A percentile compares a stretch with the other conserved stretches of the same genome.
These are phyloP conservation scores for Verticillium tricorpus DNA, from an alignment of 2,329 filamentous ascomycete species.

Conservation along the genomic window DNA sequence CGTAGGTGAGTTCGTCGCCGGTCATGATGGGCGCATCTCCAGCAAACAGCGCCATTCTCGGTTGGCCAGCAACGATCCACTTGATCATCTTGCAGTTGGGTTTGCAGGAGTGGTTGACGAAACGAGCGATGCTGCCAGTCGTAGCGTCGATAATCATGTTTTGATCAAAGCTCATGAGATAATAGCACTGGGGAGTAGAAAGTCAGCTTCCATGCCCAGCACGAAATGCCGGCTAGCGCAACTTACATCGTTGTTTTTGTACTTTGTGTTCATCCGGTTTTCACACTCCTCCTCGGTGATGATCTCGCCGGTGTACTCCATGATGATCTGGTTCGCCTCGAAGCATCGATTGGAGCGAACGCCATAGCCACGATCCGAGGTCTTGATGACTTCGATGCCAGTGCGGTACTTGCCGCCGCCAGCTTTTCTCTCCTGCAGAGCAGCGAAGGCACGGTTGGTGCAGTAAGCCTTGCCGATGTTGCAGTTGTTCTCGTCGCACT, in stretches of 20 bases:
- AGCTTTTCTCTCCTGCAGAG: slow-evolving; percentile 69
- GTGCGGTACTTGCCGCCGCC: slow-evolving; percentile 82
- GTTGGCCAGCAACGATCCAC: slow-evolving; percentile 90
- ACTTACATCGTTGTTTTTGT: slow-evolving; percentile 86
- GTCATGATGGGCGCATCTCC: slow-evolving; percentile 87
- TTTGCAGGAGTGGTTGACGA: slow-evolving; percentile 96
- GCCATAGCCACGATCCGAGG: slow-evolving; percentile 80
- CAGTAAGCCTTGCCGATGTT: slow-evolving; percentile 69
- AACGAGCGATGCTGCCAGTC: slow-evolving; percentile 90
- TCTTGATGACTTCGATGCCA: slow-evolving; percentile 94
- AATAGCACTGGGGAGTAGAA: slow-evolving; percentile 69
- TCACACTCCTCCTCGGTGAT: slow-evolving; percentile 94
- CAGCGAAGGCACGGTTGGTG: slow-evolving; percentile 82
- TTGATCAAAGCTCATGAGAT: slow-evolving; percentile 97
- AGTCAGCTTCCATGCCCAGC: slow-evolving; percentile 9
- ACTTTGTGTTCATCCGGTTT: slow-evolving; percentile 84
- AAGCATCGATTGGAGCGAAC: slow-evolving; percentile 89
- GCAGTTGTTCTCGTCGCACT: slow-evolving; percentile 90
- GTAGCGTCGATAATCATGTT: slow-evolving; percentile 99
- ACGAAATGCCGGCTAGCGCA: not conserved
- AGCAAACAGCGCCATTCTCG: slow-evolving; percentile 94
- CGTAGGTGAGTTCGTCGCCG: slow-evolving; percentile 93
- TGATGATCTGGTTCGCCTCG: slow-evolving; percentile 86
- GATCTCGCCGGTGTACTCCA: slow-evolving; percentile 97
- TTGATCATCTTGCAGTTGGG: slow-evolving; percentile 98